Conservation (phyloP, 2,329 filamentous ascomycete species). For the Alternaria arborescens region DNA sequence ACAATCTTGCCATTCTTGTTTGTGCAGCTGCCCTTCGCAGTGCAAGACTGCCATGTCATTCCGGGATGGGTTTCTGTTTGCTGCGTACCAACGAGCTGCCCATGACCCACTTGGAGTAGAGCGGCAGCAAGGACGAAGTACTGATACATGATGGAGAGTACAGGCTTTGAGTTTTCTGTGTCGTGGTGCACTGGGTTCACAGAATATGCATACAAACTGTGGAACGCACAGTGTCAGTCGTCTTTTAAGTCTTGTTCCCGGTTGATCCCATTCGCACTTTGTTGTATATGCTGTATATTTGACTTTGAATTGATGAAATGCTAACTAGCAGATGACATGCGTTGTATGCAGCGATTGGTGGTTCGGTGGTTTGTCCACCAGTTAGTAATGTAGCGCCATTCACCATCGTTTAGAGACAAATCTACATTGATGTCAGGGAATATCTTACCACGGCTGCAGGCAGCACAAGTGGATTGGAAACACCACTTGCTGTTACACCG, state of each 20-base stretch:
- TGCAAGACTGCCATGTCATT: conserved; percentile 50
- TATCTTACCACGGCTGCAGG: background rate
- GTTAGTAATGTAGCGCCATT: background rate
- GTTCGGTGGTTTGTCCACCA: background rate
- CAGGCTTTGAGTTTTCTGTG: background rate
- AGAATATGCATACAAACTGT: background rate
- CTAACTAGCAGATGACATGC: background rate
- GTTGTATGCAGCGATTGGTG: background rate
- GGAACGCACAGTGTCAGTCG: background rate
- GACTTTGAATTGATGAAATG: background rate
- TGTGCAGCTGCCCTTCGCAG: conserved; percentile 48
- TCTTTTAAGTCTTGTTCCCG: background rate
- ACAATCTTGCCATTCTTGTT: conserved; percentile 47
- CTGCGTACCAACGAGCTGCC: conserved; percentile 55
- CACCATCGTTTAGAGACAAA: no score
- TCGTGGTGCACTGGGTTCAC: conserved; percentile 7
- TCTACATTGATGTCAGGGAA: background rate
- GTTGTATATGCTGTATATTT: background rate
- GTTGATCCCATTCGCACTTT: background rate
- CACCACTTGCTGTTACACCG: background rate
- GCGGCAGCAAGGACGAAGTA: conserved; percentile 54
- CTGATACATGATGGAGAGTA: conserved; percentile 36
- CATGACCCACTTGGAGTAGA: conserved; percentile 55
- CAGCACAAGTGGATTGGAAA: conserved; percentile 3
- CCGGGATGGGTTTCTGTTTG: conserved; percentile 52